Conservation (phyloP, 1,284 basidiomycete species). For the Chalciporus sp. region DNA sequence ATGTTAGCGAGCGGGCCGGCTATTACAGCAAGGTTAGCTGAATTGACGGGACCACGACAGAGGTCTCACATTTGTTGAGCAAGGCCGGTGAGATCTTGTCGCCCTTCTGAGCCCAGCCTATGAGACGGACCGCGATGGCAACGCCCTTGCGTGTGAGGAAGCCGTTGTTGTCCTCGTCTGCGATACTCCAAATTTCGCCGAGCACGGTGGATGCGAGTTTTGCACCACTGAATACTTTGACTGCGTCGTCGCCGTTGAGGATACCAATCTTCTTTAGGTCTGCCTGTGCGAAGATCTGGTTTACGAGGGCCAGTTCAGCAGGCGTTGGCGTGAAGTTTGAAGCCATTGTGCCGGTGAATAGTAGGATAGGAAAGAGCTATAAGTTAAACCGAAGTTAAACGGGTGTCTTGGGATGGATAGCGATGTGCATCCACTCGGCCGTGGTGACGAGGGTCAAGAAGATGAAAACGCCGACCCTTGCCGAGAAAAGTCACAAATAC, state of each 20-base stretch:
- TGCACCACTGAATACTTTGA: slow-evolving; percentile 79
- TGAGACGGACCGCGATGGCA: slow-evolving; percentile 84
- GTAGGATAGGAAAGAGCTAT: slow-evolving; percentile 18
- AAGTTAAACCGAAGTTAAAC: slow-evolving; percentile 13
- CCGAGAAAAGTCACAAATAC: slow-evolving; percentile 2
- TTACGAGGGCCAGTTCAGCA: slow-evolving; percentile 66
- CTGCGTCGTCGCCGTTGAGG: slow-evolving; percentile 83
- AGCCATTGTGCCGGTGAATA: slow-evolving; percentile 48
- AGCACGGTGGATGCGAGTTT: slow-evolving; percentile 78
- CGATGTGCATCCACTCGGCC: slow-evolving; percentile 21
- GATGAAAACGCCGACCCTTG: slow-evolving; percentile 5
- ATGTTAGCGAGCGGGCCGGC: slow-evolving; percentile 85
- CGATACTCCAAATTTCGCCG: slow-evolving; percentile 92
- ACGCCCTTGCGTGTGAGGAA: slow-evolving; percentile 87
- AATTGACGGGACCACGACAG: slow-evolving; percentile 8
- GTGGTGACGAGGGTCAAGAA: background rate
- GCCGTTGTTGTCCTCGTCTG: slow-evolving; percentile 92
- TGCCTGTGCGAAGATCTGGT: slow-evolving; percentile 67
- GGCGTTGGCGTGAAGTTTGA: slow-evolving; percentile 65
- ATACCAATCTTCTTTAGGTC: slow-evolving; percentile 81
- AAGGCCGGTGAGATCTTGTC: slow-evolving; percentile 66
- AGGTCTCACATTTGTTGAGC: slow-evolving; percentile 64
- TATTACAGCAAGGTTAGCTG: slow-evolving; percentile 35
- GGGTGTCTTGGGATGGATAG: background rate
- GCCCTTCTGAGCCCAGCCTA: slow-evolving; percentile 92